phyloP scores from a whole-genome alignment of 805 yeast species.

The Ogataea pilisensis region DNA sequence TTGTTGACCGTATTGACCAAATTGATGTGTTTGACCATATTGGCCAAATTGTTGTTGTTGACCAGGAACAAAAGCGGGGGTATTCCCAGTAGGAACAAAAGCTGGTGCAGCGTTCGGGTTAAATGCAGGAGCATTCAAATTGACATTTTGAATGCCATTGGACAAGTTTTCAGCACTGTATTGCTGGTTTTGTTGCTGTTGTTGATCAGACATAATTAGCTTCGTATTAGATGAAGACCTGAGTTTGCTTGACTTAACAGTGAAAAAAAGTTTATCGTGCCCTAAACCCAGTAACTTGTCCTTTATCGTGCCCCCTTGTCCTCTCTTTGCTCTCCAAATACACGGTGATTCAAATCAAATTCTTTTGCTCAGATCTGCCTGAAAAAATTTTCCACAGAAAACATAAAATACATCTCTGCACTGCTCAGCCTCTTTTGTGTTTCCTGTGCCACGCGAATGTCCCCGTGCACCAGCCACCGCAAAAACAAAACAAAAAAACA shows the following conservation, averaged over 20 bases:
- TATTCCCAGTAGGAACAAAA: constrained; percentile 32
- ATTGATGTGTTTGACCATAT: constrained; percentile 12
- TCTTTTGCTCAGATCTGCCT: no score
- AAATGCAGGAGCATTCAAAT: constrained; percentile 36
- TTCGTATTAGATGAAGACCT: no score
- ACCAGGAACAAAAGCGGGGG: constrained; percentile 35
- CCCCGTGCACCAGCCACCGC: constrained; percentile 7
- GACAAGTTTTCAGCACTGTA: constrained; percentile 41
- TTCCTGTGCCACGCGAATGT: no score
- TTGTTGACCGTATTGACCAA: constrained; percentile 2
- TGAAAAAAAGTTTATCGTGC: no score
- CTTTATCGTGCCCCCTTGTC: background rate
- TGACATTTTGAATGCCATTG: constrained; percentile 40
- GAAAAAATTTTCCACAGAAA: constrained; percentile 7
- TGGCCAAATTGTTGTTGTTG: constrained; percentile 28
- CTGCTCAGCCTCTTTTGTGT: background rate
- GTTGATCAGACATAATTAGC: constrained; percentile 28
- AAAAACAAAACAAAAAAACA: constrained; percentile 10
- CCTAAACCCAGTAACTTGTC: no score
- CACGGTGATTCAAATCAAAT: background rate
- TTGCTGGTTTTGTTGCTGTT: constrained; percentile 26
- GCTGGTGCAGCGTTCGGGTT: constrained; percentile 42
- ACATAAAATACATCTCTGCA: background rate
- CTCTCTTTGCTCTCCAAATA: background rate
- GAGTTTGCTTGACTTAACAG: no score